Conservation (phyloP, 2,329 filamentous ascomycete species). For the Exophiala dermatitidis region DNA sequence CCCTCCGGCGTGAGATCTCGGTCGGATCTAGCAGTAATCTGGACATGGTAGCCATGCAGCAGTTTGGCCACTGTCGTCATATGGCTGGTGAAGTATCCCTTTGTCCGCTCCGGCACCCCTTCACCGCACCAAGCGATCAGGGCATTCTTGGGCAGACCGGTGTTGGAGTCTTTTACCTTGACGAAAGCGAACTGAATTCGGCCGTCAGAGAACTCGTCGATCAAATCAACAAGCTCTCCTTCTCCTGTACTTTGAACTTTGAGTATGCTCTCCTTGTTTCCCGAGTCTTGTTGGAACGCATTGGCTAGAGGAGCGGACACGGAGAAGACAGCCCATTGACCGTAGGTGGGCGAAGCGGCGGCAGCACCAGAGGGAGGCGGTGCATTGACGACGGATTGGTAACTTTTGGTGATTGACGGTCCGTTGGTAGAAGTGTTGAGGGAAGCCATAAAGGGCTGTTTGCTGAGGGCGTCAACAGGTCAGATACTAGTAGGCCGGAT, state of each 20-base stretch:
- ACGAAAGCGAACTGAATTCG: conserved; percentile 95
- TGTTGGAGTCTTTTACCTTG: conserved; percentile 94
- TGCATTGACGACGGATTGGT: conserved; percentile 60
- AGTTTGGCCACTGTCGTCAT: conserved; percentile 81
- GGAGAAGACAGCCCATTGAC: conserved; percentile 88
- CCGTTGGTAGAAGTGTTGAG: conserved; percentile 74
- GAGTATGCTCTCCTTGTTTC: conserved; percentile 82
- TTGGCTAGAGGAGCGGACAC: conserved; percentile 87
- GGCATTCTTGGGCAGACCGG: conserved; percentile 78
- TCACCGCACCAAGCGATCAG: conserved; percentile 96
- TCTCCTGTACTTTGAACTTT: conserved; percentile 93
- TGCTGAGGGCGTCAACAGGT: not conserved
- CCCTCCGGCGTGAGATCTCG: conserved; percentile 77
- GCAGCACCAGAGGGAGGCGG: conserved; percentile 50
- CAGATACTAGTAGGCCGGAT: not conserved
- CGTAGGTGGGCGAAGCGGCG: conserved; percentile 69
- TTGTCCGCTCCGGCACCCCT: conserved; percentile 94
- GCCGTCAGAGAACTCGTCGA: conserved; percentile 95
- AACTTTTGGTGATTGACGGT: conserved; percentile 70
- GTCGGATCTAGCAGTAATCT: conserved; percentile 90
- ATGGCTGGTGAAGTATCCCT: conserved; percentile 97
- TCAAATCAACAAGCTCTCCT: conserved; percentile 79
- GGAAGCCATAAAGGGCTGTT: conserved; percentile 57
- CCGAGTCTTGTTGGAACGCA: conserved; percentile 77
- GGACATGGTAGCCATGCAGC: conserved; percentile 93